These are phyloP conservation scores for Arctium minus DNA, from an alignment of 129 eudicot genomes.

Conservation along the genomic window DNA sequence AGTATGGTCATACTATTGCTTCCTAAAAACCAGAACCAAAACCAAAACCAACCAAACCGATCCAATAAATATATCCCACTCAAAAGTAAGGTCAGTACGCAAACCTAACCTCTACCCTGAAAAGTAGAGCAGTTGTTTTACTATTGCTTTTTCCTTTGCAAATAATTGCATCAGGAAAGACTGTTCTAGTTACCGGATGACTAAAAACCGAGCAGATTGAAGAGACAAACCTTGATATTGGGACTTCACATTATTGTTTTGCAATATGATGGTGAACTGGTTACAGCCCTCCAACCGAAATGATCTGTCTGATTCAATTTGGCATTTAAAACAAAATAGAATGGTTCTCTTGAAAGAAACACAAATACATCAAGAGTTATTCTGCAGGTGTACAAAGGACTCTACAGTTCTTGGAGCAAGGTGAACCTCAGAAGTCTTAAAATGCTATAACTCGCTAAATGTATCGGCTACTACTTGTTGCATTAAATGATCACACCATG, in stretches of 20 bases:
- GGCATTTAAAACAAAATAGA: not conserved
- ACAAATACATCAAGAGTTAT: slow-evolving; percentile 5
- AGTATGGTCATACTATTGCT: not conserved
- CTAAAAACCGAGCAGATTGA: not conserved
- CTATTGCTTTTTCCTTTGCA: not conserved
- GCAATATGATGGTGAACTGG: slow-evolving; percentile 1
- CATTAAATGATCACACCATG: slow-evolving; percentile 11
- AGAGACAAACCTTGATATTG: not conserved
- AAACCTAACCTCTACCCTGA: not conserved
- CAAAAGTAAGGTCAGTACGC: not conserved
- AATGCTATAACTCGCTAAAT: slow-evolving; percentile 16
- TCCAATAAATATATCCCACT: not conserved
- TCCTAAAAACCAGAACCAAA: not conserved
- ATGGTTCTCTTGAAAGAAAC: not conserved
- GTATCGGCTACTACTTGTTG: not conserved
- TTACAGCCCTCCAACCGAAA: not conserved
- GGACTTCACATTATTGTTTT: not conserved
- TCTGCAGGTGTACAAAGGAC: slow-evolving; percentile 14
- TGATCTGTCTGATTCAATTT: not conserved
- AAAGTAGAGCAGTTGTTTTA: not conserved
- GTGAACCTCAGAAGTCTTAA: not conserved
- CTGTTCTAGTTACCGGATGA: no score
- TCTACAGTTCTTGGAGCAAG: not conserved
- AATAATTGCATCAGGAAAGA: no score
- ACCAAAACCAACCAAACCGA: not conserved